These are phyloP conservation scores for Pestalotiopsis sp. DNA, from an alignment of 2,329 filamentous ascomycete genomes.

Conservation along the genomic window DNA sequence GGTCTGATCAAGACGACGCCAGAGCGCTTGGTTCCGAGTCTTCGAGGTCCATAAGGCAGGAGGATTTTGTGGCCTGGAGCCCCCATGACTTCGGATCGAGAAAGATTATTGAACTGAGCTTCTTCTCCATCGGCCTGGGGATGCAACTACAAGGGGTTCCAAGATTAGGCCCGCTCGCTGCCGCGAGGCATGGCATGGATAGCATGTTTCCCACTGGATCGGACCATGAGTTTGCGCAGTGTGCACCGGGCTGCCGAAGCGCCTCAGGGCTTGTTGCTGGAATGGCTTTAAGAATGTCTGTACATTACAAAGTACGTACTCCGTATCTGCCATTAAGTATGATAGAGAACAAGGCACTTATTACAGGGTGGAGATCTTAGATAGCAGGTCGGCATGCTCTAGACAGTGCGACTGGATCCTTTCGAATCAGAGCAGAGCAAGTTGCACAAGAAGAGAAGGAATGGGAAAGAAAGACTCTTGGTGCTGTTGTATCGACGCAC, in stretches of 20 bases:
- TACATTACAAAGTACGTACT: too few species aligned
- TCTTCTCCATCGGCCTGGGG: background rate
- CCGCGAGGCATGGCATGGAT: background rate
- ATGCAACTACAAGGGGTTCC: constrained; percentile 1
- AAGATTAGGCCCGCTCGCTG: constrained; percentile 4
- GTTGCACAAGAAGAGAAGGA: constrained; percentile 21
- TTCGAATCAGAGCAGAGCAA: constrained; percentile 16
- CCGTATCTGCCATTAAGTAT: too few species aligned
- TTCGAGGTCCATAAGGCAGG: too few species aligned
- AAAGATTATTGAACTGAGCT: constrained; percentile 3
- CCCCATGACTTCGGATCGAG: background rate
- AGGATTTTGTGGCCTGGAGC: background rate
- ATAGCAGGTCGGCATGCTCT: constrained; percentile 12
- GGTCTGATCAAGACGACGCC: background rate
- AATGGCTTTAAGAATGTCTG: background rate
- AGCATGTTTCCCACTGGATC: background rate
- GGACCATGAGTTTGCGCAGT: background rate
- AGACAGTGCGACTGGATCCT: constrained; percentile 27
- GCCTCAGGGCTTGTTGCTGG: background rate
- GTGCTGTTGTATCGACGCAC: background rate
- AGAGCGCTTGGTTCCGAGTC: background rate
- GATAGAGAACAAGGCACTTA: background rate
- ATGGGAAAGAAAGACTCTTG: background rate
- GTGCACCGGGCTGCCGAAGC: background rate
- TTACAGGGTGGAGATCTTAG: background rate